Percentiles rank a stretch among this genome's conserved stretches.
Conservation (phyloP, 139 green algal genomes). For the Picochlorum sp. region DNA sequence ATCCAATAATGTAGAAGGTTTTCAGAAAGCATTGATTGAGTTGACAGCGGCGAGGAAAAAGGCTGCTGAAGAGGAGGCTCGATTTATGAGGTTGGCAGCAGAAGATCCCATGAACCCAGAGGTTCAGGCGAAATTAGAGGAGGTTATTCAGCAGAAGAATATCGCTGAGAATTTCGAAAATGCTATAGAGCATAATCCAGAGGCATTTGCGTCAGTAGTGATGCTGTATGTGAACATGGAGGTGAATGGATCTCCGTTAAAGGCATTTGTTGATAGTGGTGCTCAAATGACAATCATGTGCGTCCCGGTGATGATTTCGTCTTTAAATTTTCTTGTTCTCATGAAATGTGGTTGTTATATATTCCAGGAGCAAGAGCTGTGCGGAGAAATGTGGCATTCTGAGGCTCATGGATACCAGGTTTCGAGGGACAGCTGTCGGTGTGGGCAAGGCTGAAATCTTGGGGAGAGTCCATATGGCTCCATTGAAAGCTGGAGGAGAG, state of each 20-base stretch:
- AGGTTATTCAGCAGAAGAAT: slow-evolving; percentile 79
- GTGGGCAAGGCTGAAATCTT: slow-evolving; percentile 84
- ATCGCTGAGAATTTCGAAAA: slow-evolving; percentile 81
- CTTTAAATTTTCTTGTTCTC: background rate
- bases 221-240: slow-evolving; percentile 86
- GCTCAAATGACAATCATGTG: slow-evolving; percentile 69
- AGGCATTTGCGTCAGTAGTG: slow-evolving; percentile 60
- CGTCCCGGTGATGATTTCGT: background rate
- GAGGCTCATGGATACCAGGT: slow-evolving; percentile 84
- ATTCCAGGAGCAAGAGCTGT: slow-evolving; percentile 22
- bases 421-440: slow-evolving; percentile 72
- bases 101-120: slow-evolving; percentile 85
- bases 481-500: slow-evolving; percentile 59
- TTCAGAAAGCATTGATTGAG: slow-evolving; percentile 9
- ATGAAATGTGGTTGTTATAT: background rate
- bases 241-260: slow-evolving; percentile 62
- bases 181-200: slow-evolving; percentile 86
- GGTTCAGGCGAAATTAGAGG: slow-evolving; percentile 66
- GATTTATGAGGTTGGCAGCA: slow-evolving; percentile 40
- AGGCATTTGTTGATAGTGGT: slow-evolving; percentile 78
- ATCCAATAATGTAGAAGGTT: background rate
- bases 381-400: slow-evolving; percentile 69
- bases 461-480: slow-evolving; percentile 46
- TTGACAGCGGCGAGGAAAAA: slow-evolving; percentile 21
- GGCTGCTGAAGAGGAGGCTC: slow-evolving; percentile 22